Base-by-base conservation (phyloP, 768 basidiomycete species). In the Tremella mesenterica region DNA sequence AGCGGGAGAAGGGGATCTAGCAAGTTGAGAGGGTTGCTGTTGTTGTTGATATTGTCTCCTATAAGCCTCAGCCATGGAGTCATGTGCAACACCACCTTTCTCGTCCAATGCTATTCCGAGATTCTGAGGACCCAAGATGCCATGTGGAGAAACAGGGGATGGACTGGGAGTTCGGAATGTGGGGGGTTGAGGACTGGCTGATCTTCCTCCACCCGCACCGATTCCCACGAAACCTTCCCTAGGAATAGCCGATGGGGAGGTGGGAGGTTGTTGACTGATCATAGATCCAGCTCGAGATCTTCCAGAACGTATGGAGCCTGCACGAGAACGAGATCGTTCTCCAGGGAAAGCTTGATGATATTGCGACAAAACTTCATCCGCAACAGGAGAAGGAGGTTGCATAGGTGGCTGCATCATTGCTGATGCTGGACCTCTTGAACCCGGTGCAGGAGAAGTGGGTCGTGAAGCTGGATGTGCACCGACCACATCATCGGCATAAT, bases 261-360 rank as follows among this genome's bases (percentile, higher is more conserved):
- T 44, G 62, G 54, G 55, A 60, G 69, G 56, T 25, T 52, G 71
- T 44, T 62, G 55, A 41, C 29, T 30, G 14, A 41, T 18, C 18
- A 58, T 43, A 20, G 56, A 60, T 13, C 49, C 48, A 21, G 61
- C 50, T 60, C 70, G 34, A n/a, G 65, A 68, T 49, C 47, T 48
- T 38, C 53, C n/a, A 13, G 58, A 60, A 23, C 38, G 20, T 53
- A 65, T 61, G 13, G 70, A 69, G 13, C 62, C 59, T 0, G 70
- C 64, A 48, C 68, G 55, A 13, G 65, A 64, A 21, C 64, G 50
- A 16, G 48, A 46, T 20, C 68, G 56, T 34, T 63, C 92, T 3
- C 89, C 91, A 6, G 91, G 92, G 68, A 96, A 80, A 1, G 84
- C 81, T 64, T 90, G 88, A 25, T 84, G 81, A 65, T 96, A 96